These are phyloP conservation scores for Citrullus mucosospermus DNA, from an alignment of 306 rosid genomes.

Conservation along the genomic window DNA sequence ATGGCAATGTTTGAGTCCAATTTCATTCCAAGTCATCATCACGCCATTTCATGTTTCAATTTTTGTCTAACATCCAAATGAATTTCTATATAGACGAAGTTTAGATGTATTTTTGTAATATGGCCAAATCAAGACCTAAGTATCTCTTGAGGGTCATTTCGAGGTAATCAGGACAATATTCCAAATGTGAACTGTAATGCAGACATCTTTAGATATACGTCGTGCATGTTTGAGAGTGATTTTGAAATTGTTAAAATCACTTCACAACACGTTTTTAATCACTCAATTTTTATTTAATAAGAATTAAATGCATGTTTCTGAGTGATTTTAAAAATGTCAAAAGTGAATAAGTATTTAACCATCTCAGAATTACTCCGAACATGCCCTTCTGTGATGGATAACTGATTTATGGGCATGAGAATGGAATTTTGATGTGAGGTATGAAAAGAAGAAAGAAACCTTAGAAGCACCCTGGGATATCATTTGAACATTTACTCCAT, in stretches of 20 bases:
- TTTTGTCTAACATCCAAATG: neutral
- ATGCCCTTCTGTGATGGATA: neutral
- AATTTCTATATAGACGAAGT: too few species aligned
- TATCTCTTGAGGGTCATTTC: neutral
- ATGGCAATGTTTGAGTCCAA: neutral
- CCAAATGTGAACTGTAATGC: neutral
- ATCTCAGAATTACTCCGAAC: too few species aligned
- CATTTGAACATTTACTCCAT: constrained; percentile 91
- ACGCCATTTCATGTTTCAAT: neutral
- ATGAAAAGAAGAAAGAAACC: constrained; percentile 29
- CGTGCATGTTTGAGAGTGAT: too few species aligned
- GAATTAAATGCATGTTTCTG: too few species aligned
- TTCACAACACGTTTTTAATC: too few species aligned
- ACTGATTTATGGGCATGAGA: neutral
- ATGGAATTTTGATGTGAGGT: neutral
- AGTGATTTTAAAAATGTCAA: too few species aligned
- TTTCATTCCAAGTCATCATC: too few species aligned
- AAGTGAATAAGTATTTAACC: too few species aligned
- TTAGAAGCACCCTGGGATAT: constrained; percentile 96
- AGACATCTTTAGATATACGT: neutral
- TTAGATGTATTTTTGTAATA: too few species aligned
- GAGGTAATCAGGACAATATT: neutral
- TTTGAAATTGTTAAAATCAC: too few species aligned
- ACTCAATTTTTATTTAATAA: too few species aligned
- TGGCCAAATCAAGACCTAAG: neutral